Evolutionary conservation across 768 basidiomycete genomes (phyloP).

Genomic region (Chalciporus chontae): DNA sequence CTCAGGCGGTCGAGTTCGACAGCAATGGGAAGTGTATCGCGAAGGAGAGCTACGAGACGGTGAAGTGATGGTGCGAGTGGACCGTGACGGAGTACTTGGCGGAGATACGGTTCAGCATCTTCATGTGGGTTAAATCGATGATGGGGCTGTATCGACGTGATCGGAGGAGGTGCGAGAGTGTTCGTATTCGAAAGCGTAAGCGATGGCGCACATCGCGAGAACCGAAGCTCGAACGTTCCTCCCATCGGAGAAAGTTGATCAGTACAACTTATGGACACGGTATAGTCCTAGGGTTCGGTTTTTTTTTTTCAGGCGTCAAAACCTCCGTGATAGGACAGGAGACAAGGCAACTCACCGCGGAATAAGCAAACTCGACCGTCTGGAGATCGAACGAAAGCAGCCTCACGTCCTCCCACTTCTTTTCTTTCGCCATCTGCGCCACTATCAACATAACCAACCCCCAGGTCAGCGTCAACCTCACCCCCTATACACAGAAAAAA

Average conservation of each 20-base stretch:
- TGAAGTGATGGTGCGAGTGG: conserved; percentile 62
- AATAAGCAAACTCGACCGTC: conserved; percentile 87
- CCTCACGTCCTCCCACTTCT: conserved; percentile 71
- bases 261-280: conserved; percentile 74
- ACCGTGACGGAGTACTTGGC: conserved; percentile 66
- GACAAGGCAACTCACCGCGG: conserved; percentile 40
- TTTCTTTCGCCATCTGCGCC: conserved; percentile 75
- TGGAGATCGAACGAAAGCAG: conserved; percentile 88
- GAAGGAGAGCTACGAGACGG: conserved; percentile 62
- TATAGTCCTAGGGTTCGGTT: conserved; percentile 59
- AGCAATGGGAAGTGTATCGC: conserved; percentile 76
- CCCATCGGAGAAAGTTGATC: conserved; percentile 68
- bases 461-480: too few species aligned
- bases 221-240: conserved; percentile 70
- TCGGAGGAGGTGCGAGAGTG: conserved; percentile 24
- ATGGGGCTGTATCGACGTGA: conserved; percentile 29
- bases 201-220: conserved; percentile 46
- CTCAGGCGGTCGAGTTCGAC: conserved; percentile 55
- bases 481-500: too few species aligned
- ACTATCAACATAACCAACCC: too few species aligned
- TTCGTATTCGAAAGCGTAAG: conserved; percentile 6
- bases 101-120: conserved; percentile 72
- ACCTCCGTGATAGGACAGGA: background rate
- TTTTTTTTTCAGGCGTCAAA: background rate
- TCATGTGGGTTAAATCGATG: conserved; percentile 66